phyloP scores from a whole-genome alignment of 192 early-diverging fungal species.

The Coemansia sp. region DNA sequence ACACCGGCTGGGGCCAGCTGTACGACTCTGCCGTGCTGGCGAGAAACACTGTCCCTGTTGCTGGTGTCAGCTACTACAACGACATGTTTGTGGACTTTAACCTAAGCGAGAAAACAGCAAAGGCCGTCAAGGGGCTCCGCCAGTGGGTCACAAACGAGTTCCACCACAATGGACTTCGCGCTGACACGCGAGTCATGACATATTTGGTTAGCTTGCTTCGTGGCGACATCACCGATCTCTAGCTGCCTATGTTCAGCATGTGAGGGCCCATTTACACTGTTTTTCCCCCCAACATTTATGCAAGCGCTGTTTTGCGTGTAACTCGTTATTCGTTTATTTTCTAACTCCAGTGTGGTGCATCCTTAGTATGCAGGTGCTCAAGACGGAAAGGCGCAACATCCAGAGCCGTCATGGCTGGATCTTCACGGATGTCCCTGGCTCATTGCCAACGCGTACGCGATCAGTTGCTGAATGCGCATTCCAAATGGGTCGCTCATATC shows the following conservation, averaged over 20 bases:
- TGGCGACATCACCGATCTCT: conserved; percentile 49
- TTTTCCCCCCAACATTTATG: no score
- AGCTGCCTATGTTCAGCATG: no score
- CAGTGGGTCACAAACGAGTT: conserved; percentile 69
- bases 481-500: conserved; percentile 10
- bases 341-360: no score
- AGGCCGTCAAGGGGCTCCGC: conserved; percentile 51
- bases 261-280: no score
- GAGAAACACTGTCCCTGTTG: conserved; percentile 53
- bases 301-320: no score
- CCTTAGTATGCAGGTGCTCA: no score
- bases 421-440: conserved; percentile 6
- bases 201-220: conserved; percentile 58
- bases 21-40: conserved; percentile 53
- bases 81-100: conserved; percentile 68
- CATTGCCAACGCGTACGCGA: conserved; percentile 16
- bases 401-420: no score
- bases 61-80: conserved; percentile 64
- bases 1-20: conserved; percentile 52
- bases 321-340: no score
- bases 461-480: conserved; percentile 17
- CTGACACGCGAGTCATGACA: conserved; percentile 51
- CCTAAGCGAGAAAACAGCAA: conserved; percentile 57
- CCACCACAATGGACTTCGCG: conserved; percentile 58
- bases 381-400: no score